Conservation (phyloP, 352 stramenopile species). For the Globisporangium recalcitrans region DNA sequence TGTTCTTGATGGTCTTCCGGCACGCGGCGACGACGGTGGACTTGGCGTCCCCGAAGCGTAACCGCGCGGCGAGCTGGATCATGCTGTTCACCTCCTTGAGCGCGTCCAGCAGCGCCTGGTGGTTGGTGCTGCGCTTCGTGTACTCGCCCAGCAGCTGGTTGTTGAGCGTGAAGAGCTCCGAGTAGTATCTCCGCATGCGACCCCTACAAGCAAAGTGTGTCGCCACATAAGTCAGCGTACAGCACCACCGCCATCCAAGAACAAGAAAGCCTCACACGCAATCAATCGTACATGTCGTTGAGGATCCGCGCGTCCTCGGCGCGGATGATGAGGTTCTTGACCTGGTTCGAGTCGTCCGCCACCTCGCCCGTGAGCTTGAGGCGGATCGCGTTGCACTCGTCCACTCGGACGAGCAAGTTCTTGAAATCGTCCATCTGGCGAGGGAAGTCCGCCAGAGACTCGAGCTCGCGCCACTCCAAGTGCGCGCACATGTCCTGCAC, state of each 20-base stretch:
- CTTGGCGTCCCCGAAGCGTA: constrained; percentile 86
- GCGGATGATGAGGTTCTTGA: constrained; percentile 89
- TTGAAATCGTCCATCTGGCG: constrained; percentile 84
- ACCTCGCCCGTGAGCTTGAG: constrained; percentile 91
- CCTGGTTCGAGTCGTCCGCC: constrained; percentile 88
- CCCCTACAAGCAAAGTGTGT: constrained; percentile 6
- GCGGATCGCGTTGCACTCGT: constrained; percentile 85
- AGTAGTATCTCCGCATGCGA: constrained; percentile 85
- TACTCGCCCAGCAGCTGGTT: constrained; percentile 89
- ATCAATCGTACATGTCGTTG: constrained; percentile 79
- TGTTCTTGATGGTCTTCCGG: constrained; percentile 88
- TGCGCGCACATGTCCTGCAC: constrained; percentile 85
- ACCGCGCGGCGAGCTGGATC: constrained; percentile 86
- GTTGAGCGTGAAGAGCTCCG: constrained; percentile 90
- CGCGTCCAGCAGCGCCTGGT: constrained; percentile 84
- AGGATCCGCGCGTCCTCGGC: constrained; percentile 91
- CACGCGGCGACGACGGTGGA: constrained; percentile 76
- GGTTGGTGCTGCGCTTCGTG: constrained; percentile 90
- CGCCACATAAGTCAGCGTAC: background rate
- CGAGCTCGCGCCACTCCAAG: constrained; percentile 84
- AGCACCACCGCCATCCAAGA: background rate
- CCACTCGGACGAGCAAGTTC: constrained; percentile 64
- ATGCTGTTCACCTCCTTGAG: constrained; percentile 91
- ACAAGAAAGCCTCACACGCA: too few relatives aligned
- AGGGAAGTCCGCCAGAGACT: constrained; percentile 84